These are phyloP conservation scores for Odonthalia washingtoniensis DNA, from an alignment of 31 red algal species.

Conservation along the genomic window DNA sequence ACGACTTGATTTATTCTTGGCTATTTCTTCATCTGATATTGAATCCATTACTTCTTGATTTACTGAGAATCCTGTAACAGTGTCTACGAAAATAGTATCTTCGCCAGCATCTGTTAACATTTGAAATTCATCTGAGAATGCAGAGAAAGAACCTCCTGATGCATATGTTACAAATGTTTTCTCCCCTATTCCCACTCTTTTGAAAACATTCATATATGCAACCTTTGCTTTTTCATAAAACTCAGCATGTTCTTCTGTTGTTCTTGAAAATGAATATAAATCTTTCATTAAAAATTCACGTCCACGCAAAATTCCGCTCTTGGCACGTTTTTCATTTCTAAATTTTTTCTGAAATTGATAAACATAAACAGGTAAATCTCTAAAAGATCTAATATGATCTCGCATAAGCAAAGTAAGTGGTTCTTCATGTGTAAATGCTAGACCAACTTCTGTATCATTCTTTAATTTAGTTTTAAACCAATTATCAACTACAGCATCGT, in stretches of 20 bases:
- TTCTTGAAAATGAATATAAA: background rate
- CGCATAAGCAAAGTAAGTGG: background rate
- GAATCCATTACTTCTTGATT: background rate
- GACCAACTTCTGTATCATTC: background rate
- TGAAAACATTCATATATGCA: slow-evolving; percentile 1
- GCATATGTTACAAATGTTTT: slow-evolving; percentile 1
- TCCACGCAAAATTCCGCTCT: background rate
- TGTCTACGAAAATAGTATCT: background rate
- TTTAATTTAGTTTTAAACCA: background rate
- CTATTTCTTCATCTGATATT: background rate
- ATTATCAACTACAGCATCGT: background rate
- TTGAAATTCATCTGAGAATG: background rate
- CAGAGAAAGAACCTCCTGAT: background rate
- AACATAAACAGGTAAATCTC: background rate
- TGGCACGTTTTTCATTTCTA: slow-evolving; percentile 3
- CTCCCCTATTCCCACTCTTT: background rate
- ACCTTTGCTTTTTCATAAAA: background rate
- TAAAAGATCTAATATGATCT: background rate
- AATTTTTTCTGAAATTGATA: slow-evolving; percentile 21
- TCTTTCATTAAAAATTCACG: slow-evolving; percentile 27
- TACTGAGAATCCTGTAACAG: background rate
- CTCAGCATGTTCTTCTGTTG: background rate
- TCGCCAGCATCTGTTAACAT: background rate
- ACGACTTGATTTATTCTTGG: background rate
- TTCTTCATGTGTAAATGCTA: background rate